A percentile compares a stretch with the other conserved stretches of the same genome.
Conservation (phyloP, 192 early-diverging fungal genomes). For the Gamsiella multidivaricata region DNA sequence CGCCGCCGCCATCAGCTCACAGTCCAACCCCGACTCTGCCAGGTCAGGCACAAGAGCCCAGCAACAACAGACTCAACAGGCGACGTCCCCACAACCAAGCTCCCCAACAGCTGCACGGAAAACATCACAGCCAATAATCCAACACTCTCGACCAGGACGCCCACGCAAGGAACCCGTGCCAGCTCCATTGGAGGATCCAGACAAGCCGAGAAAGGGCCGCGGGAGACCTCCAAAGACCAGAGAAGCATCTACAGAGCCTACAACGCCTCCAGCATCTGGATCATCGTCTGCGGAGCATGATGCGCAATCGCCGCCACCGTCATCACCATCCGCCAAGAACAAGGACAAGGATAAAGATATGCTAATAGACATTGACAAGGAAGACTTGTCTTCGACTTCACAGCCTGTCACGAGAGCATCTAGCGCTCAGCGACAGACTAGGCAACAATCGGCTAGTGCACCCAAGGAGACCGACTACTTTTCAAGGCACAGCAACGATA, state of each 20-base stretch:
- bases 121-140: neutral
- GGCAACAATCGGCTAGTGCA: neutral
- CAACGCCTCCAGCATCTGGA: slow-evolving; percentile 10
- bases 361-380: slow-evolving; percentile 16
- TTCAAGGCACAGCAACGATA: slow-evolving; percentile 1
- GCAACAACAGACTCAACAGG: neutral
- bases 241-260: slow-evolving; percentile 6
- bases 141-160: slow-evolving; percentile 9
- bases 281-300: slow-evolving; percentile 11
- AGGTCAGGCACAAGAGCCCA: slow-evolving; percentile 17
- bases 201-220: slow-evolving; percentile 12
- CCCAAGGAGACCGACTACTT: neutral
- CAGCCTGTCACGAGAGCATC: neutral
- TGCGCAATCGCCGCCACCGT: slow-evolving; percentile 2
- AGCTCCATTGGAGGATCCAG: neutral
- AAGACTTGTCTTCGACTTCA: neutral
- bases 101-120: neutral
- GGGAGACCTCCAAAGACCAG: slow-evolving; percentile 16
- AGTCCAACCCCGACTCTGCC: neutral
- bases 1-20: slow-evolving; percentile 11
- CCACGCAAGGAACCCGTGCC: slow-evolving; percentile 20
- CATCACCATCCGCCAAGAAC: too few species aligned
- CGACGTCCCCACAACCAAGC: neutral
- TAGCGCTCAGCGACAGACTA: neutral
- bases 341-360: neutral